Conservation (phyloP, 805 yeast genomes). For the Ogataea neopini region DNA sequence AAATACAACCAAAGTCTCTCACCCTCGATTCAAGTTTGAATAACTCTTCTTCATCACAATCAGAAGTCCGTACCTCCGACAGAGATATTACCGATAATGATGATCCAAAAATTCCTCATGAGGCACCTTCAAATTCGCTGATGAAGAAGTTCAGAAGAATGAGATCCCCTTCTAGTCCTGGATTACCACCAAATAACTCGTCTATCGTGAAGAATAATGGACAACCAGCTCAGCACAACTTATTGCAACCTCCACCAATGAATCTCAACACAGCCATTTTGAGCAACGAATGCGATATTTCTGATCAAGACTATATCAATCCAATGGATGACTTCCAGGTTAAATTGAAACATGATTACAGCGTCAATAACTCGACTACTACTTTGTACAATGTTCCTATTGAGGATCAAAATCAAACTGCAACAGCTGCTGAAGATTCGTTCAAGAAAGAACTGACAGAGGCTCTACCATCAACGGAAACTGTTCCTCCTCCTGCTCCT, state of each 20-base stretch:
- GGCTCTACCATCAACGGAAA: not conserved
- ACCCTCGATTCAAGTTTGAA: conserved; percentile 2
- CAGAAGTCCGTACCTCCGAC: not conserved
- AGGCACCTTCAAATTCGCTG: conserved; percentile 23
- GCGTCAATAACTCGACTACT: conserved; percentile 33
- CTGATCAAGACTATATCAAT: conserved; percentile 27
- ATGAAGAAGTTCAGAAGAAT: conserved; percentile 38
- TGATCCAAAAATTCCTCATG: conserved; percentile 10
- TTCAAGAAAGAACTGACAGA: not conserved
- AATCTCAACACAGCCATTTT: conserved; percentile 5
- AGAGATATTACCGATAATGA: conserved; percentile 14
- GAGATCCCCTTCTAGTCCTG: conserved; percentile 36
- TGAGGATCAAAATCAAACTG: conserved; percentile 1
- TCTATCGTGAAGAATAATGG: not conserved
- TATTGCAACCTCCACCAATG: conserved; percentile 7
- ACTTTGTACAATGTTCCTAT: conserved; percentile 16
- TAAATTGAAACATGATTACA: conserved; percentile 34
- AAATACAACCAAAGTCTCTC: conserved; percentile 7
- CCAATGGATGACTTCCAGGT: conserved; percentile 31
- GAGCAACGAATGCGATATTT: conserved; percentile 29
- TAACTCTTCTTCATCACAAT: conserved; percentile 4
- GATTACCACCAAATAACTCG: conserved; percentile 5
- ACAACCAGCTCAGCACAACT: conserved; percentile 7
- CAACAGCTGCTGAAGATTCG: not conserved
- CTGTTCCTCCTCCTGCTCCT: conserved; percentile 1